phyloP scores from a whole-genome alignment of 257 asterid genomes.

The Coffea eugenioides region DNA sequence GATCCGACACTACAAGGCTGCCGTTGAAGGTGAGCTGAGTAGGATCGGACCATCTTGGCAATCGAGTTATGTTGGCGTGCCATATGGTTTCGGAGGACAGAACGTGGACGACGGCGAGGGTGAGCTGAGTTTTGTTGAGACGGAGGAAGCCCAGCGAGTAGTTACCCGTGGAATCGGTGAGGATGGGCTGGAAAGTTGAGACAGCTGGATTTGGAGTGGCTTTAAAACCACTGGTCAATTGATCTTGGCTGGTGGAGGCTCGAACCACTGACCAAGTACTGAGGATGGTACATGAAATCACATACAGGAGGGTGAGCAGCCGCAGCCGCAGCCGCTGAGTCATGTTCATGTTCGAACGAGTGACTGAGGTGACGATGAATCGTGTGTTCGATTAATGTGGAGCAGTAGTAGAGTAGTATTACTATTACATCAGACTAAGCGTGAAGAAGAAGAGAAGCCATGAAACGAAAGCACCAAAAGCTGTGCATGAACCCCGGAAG shows the following conservation, averaged over 20 bases:
- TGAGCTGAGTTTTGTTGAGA: conserved; percentile 38
- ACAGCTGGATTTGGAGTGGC: conserved; percentile 48
- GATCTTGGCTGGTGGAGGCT: conserved; percentile 31
- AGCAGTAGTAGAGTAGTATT: neutral
- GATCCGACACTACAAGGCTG: conserved; percentile 59
- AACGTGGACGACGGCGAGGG: conserved; percentile 59
- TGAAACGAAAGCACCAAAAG: conserved; percentile 15
- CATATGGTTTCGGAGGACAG: conserved; percentile 62
- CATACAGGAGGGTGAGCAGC: neutral
- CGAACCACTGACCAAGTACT: conserved; percentile 24
- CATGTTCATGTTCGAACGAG: neutral
- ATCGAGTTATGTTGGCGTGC: conserved; percentile 47
- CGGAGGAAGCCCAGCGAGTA: conserved; percentile 84
- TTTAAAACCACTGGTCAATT: conserved; percentile 47
- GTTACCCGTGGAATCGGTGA: conserved; percentile 60
- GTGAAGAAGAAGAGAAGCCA: conserved; percentile 10
- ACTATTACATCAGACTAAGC: neutral
- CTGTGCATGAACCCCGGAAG: conserved; percentile 14
- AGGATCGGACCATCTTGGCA: conserved; percentile 52
- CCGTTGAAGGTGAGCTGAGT: conserved; percentile 70
- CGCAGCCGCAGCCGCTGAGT: neutral
- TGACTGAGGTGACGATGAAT: neutral
- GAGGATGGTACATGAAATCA: neutral
- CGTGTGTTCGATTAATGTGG: neutral
- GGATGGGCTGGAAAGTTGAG: conserved; percentile 56